These are phyloP conservation scores for Coemansia sp. DNA, from an alignment of 192 early-diverging fungal genomes.

Conservation along the genomic window DNA sequence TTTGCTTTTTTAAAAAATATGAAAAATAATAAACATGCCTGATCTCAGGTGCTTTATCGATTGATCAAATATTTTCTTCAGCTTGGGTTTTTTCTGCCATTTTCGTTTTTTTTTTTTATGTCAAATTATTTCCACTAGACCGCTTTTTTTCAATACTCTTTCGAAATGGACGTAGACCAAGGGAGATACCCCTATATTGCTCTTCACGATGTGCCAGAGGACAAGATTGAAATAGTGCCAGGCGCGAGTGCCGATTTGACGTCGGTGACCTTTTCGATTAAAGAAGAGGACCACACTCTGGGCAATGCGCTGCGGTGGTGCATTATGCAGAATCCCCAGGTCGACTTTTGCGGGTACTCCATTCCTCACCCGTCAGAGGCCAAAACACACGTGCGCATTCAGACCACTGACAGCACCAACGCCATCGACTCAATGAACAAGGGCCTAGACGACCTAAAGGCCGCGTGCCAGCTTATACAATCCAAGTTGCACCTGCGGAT, in stretches of 20 bases:
- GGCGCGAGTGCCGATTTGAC: conserved; percentile 71
- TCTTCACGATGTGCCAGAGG: conserved; percentile 33
- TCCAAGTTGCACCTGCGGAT: conserved; percentile 65
- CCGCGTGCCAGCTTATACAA: conserved; percentile 71
- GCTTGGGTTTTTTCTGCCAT: not conserved
- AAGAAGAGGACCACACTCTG: conserved; percentile 96
- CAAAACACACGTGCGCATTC: conserved; percentile 90
- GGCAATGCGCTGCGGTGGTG: conserved; percentile 92
- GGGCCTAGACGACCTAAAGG: conserved; percentile 82
- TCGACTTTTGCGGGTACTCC: conserved; percentile 94
- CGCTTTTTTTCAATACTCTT: not conserved
- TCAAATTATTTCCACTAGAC: not conserved
- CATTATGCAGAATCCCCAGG: conserved; percentile 92
- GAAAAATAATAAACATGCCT: not conserved
- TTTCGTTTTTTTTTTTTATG: not conserved
- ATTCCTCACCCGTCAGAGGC: conserved; percentile 96
- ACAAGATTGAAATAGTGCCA: conserved; percentile 53
- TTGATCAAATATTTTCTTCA: not conserved
- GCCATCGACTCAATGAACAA: conserved; percentile 84
- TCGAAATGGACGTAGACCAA: conserved; percentile 26
- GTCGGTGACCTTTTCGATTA: conserved; percentile 84
- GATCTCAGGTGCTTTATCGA: not conserved
- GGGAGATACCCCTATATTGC: conserved; percentile 38
- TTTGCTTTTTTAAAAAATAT: not conserved
- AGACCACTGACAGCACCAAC: conserved; percentile 79